A percentile compares a stretch with the other conserved stretches of the same genome.
Conservation (phyloP, 768 basidiomycete species). For the Ramaria rubella region DNA sequence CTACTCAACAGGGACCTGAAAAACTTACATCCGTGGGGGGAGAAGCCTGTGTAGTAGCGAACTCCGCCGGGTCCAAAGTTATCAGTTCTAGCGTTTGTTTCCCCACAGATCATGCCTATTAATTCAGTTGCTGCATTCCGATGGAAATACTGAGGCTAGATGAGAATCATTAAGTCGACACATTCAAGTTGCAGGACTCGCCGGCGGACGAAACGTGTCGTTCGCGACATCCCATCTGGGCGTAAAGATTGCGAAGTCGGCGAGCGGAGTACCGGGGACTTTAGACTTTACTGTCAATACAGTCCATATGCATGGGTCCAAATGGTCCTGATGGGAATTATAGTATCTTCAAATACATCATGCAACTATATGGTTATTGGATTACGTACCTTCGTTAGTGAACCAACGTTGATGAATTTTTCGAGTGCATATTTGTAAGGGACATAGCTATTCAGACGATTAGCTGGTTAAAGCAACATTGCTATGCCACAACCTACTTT, state of each 20-base stretch:
- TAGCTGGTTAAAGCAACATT: background rate
- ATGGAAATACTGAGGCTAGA: slow-evolving; percentile 58
- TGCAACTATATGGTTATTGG: too few relatives aligned
- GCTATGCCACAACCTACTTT: background rate
- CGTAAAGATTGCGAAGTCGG: slow-evolving; percentile 60
- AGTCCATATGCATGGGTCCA: slow-evolving; percentile 64
- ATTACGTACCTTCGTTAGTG: slow-evolving; percentile 53
- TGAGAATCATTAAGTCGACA: slow-evolving; percentile 27
- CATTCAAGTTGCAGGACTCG: slow-evolving; percentile 19
- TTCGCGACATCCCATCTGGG: slow-evolving; percentile 58
- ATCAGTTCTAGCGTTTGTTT: slow-evolving; percentile 42
- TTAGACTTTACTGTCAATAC: slow-evolving; percentile 63
- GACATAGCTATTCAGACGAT: slow-evolving; percentile 40
- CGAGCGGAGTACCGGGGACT: slow-evolving; percentile 48
- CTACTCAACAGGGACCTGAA: background rate
- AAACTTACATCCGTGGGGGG: slow-evolving; percentile 51
- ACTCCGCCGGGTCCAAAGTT: slow-evolving; percentile 58
- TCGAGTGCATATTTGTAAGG: slow-evolving; percentile 62
- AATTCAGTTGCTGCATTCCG: slow-evolving; percentile 58
- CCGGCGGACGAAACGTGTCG: slow-evolving; percentile 55
- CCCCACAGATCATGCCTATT: slow-evolving; percentile 55
- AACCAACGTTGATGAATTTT: slow-evolving; percentile 57
- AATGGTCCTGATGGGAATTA: slow-evolving; percentile 40
- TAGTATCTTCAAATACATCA: too few relatives aligned
- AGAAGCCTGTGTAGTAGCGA: slow-evolving; percentile 58